Evolutionary conservation across 768 basidiomycete genomes (phyloP).

Genomic region (Porpolomopsis calyptriformis): DNA sequence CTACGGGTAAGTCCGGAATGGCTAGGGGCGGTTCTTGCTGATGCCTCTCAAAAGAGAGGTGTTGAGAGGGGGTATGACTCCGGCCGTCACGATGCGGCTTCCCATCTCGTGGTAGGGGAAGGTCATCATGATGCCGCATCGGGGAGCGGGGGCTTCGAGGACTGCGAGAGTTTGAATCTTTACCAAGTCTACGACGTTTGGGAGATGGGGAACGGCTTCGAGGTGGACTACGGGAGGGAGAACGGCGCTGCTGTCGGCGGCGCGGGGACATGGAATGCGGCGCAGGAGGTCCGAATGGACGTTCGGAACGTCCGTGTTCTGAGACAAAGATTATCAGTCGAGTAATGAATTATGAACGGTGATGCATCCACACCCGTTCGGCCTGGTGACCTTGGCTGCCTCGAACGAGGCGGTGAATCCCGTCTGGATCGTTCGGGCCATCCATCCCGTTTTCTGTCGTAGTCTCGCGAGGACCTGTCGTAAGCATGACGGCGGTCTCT

Average conservation of each 20-base stretch:
- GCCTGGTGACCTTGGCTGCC: not conserved
- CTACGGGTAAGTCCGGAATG: too few relatives aligned
- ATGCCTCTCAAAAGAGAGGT: too few relatives aligned
- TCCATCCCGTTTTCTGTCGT: slow-evolving; percentile 14
- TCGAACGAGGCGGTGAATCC: not conserved
- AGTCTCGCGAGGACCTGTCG: slow-evolving; percentile 19
- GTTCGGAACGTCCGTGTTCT: not conserved
- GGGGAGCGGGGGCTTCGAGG: slow-evolving; percentile 6
- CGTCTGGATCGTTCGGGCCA: slow-evolving; percentile 9
- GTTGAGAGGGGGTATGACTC: not conserved
- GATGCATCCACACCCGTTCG: not conserved
- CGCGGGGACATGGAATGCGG: not conserved
- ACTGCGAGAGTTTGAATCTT: slow-evolving; percentile 19
- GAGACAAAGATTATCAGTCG: not conserved
- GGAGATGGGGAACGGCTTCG: slow-evolving; percentile 14
- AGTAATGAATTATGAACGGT: not conserved
- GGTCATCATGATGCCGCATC: not conserved
- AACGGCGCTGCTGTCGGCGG: slow-evolving; percentile 1
- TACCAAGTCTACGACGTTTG: slow-evolving; percentile 18
- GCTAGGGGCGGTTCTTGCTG: too few relatives aligned
- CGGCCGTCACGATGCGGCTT: not conserved
- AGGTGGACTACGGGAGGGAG: slow-evolving; percentile 12
- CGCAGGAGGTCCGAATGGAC: not conserved
- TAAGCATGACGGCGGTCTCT: not conserved
- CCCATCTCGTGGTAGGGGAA: not conserved